A percentile compares a stretch with the other conserved stretches of the same genome.
These are phyloP conservation scores for Strobilomyces dryophilus DNA, from an alignment of 768 basidiomycete species.

Conservation along the genomic window DNA sequence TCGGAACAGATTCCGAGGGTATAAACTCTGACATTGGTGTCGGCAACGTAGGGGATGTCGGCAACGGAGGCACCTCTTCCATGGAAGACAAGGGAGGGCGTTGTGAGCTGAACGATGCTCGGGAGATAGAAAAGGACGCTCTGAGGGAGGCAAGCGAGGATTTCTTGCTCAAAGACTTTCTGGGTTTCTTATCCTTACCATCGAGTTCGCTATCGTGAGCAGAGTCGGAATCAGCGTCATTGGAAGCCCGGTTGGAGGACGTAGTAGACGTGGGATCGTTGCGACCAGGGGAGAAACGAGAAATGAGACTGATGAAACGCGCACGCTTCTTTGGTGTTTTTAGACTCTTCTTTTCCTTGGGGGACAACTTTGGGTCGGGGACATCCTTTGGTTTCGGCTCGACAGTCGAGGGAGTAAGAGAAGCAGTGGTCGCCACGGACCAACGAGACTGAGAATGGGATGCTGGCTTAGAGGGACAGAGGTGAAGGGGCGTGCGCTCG, in stretches of 20 bases:
- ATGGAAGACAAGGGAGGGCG: constrained; percentile 17
- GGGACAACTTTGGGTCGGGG: constrained; percentile 9
- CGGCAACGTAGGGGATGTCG: constrained; percentile 21
- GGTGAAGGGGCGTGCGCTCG: background rate
- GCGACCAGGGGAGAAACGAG: constrained; percentile 30
- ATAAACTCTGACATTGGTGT: constrained; percentile 1
- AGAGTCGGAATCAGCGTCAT: constrained; percentile 20
- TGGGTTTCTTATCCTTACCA: constrained; percentile 11
- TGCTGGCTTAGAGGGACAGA: constrained; percentile 1
- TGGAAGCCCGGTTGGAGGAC: background rate
- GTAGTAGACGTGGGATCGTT: constrained; percentile 11
- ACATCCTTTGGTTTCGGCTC: constrained; percentile 7
- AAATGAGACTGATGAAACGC: constrained; percentile 31
- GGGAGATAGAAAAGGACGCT: constrained; percentile 28
- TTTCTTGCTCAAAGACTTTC: constrained; percentile 26
- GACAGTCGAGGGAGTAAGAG: constrained; percentile 16
- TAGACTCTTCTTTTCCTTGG: constrained; percentile 18
- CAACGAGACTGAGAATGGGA: constrained; percentile 21
- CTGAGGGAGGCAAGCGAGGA: constrained; percentile 29
- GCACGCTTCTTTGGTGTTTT: constrained; percentile 30
- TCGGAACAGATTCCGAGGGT: constrained; percentile 1
- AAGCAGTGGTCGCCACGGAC: constrained; percentile 32
- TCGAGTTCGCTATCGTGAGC: constrained; percentile 21
- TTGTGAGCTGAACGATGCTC: constrained; percentile 26
- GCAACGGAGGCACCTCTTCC: constrained; percentile 27